Evolutionary conservation across 192 early-diverging fungal species (phyloP), one percentile per base, ranked within the genome.

Genomic region (Coemansia sp.): DNA sequence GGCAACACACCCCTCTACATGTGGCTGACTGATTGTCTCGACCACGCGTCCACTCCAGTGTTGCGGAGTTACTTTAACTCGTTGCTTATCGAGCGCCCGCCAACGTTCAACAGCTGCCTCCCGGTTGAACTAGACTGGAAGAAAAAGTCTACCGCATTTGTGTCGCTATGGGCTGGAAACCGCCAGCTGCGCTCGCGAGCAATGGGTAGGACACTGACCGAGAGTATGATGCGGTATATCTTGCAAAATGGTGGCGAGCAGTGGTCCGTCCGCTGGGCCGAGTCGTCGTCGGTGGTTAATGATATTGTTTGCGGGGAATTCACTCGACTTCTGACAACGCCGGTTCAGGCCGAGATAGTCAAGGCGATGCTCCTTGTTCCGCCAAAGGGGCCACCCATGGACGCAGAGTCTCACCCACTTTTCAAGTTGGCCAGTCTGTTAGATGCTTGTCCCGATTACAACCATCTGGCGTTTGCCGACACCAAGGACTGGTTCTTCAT

Each of bases 1-100:
- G 71, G 66, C 43, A 74, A 75, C 22, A 78, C 81, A 44, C 81
- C 81, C 8, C 78, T 83, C 34, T 62, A 83, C 53, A 75, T 71
- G 70, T 83, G 81, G 81, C 65, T 83, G 46, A 75, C 76, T 0
- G 81, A 83, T 55, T 74, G 69, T 49, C 60, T 79, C 6, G 73
- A 79, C 50, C 33, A 55, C 3, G 73, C 81, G 36, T 76, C 81
- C 15, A 24, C 33, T 33, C 27, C 33, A 2, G 34, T 78, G 53
- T 62, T 73, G 65, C 46, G 33, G 40, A 12, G 15, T 31, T 83
- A 75, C 65, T 83, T 79, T 70, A 67, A 55, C 2, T 15, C 39
- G 5, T 38, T 72, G 16, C 38, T 83, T n/a, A 40, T 38, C 1
- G 16, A 24, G 13, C 44, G 40, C 8, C n/a, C 72, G 22, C 73